These are phyloP conservation scores for Leccinellum albellum DNA, from an alignment of 768 basidiomycete species.

Conservation along the genomic window DNA sequence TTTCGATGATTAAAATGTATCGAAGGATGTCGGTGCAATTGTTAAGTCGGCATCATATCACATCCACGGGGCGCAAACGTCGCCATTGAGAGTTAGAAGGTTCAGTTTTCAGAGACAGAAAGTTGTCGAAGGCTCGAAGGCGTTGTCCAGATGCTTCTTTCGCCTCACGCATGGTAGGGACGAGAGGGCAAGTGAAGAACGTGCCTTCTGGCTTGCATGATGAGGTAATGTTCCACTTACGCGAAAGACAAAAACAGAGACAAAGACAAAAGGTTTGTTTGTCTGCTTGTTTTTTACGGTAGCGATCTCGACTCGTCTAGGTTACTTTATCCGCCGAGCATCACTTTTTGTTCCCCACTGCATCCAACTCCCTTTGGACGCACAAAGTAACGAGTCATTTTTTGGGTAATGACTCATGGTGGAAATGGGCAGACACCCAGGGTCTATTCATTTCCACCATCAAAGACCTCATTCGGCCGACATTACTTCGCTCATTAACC, in stretches of 20 bases:
- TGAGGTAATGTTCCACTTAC: constrained; percentile 6
- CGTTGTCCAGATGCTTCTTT: neutral
- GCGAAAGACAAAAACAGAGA: neutral
- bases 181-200: neutral
- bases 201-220: neutral
- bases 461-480: neutral
- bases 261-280: neutral
- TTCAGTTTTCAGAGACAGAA: neutral
- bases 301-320: neutral
- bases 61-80: neutral
- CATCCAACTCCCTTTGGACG: neutral
- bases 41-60: neutral
- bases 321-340: neutral
- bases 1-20: neutral
- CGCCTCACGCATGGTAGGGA: constrained; percentile 10
- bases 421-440: neutral
- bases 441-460: constrained; percentile 3
- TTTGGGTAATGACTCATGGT: neutral
- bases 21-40: neutral
- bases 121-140: neutral
- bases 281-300: neutral
- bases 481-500: neutral
- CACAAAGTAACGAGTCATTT: constrained; percentile 1
- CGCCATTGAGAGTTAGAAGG: neutral
- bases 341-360: neutral